A percentile compares a stretch with the other conserved stretches of the same genome.
Conservation (phyloP, 2,329 filamentous ascomycete genomes). For the Mycocentrospora acerina region DNA sequence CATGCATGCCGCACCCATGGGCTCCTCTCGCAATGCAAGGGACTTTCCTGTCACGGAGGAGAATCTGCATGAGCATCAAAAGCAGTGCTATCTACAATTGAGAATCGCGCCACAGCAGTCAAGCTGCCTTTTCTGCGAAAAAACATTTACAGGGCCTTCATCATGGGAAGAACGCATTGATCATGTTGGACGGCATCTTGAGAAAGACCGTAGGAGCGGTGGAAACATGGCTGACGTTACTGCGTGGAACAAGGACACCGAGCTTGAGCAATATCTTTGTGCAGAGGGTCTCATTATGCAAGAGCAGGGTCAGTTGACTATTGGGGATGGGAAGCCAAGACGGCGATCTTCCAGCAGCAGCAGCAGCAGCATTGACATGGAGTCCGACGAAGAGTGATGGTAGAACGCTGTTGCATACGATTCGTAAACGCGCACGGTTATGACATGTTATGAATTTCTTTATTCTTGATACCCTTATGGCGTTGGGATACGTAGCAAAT, state of each 20-base stretch:
- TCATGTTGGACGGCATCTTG: conserved; percentile 80
- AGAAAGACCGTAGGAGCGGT: conserved; percentile 50
- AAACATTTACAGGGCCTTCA: conserved; percentile 61
- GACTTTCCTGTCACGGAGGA: conserved; percentile 48
- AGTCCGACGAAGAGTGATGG: conserved; percentile 15
- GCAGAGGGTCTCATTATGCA: conserved; percentile 40
- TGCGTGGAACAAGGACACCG: conserved; percentile 30
- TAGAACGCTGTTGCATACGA: neutral
- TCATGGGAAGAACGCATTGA: conserved; percentile 86
- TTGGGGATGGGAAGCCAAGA: conserved; percentile 35
- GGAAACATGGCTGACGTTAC: conserved; percentile 15
- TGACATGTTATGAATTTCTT: too few species aligned
- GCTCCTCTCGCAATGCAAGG: conserved; percentile 47
- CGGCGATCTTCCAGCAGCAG: conserved; percentile 5
- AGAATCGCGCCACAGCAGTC: conserved; percentile 63
- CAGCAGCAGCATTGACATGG: conserved; percentile 14
- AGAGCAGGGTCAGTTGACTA: conserved; percentile 31
- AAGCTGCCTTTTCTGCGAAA: conserved; percentile 65
- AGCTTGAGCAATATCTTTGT: conserved; percentile 43
- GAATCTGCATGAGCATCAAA: conserved; percentile 58
- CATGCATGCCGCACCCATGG: conserved; percentile 67
- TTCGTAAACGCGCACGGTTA: too few species aligned
- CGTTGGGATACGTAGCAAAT: too few species aligned
- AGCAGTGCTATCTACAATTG: conserved; percentile 60
- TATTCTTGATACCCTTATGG: too few species aligned